Evolutionary conservation across 306 rosid species (phyloP).

Genomic region (Ammopiptanthus mongolicus): DNA sequence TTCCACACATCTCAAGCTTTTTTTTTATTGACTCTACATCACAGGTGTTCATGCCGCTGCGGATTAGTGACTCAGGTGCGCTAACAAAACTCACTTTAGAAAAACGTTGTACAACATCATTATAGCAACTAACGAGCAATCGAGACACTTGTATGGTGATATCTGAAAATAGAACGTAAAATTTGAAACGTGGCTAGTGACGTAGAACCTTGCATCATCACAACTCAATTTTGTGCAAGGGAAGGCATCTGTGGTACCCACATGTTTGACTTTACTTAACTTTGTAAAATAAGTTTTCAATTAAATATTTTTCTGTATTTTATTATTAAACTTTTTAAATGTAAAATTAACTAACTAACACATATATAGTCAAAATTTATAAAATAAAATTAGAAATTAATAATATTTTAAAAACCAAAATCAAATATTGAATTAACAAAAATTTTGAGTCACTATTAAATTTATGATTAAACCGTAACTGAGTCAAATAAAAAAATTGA

Average conservation of each 20-base stretch:
- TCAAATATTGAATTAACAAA: too few relatives aligned
- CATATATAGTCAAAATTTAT: neutral
- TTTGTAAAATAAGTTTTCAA: neutral
- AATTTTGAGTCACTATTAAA: too few relatives aligned
- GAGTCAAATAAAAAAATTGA: too few relatives aligned
- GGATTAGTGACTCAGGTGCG: too few relatives aligned
- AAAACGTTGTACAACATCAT: too few relatives aligned
- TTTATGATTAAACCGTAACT: too few relatives aligned
- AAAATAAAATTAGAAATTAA: neutral
- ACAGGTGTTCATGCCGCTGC: too few relatives aligned
- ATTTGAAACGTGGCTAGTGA: conserved; percentile 11
- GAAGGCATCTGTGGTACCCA: neutral
- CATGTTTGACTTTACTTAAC: neutral
- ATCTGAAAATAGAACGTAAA: neutral
- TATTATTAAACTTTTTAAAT: neutral
- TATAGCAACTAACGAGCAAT: neutral
- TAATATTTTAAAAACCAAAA: too few relatives aligned
- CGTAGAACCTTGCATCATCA: conserved; percentile 1
- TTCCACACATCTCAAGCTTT: too few relatives aligned
- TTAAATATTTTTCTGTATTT: neutral
- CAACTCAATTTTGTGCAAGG: neutral
- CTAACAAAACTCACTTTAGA: too few relatives aligned
- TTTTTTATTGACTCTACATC: too few relatives aligned
- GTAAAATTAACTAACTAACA: neutral
- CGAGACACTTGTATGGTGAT: neutral